A percentile compares a stretch with the other conserved stretches of the same genome.
Evolutionary conservation across 2,329 filamentous ascomycete species (phyloP).

Genomic region (Monilinia vaccinii-corymbosi): DNA sequence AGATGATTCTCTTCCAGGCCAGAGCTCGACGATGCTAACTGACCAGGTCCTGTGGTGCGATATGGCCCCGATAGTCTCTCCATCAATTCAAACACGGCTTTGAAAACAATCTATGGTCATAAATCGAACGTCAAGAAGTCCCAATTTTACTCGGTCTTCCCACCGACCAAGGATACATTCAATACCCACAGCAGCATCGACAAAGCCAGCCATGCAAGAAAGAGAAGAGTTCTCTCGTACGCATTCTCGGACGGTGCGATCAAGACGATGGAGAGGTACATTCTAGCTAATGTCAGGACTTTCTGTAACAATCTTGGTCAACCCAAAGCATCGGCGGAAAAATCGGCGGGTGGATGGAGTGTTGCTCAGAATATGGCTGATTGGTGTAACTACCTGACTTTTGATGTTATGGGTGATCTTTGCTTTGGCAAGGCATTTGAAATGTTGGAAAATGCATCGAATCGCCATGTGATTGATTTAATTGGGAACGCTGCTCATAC

Average conservation of each 20-base stretch:
- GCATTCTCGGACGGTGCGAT: slow-evolving; percentile 42
- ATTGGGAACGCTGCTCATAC: slow-evolving; percentile 60
- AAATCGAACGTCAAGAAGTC: slow-evolving; percentile 56
- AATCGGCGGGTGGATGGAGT: slow-evolving; percentile 37
- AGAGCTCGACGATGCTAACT: slow-evolving; percentile 1
- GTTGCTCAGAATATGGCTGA: slow-evolving; percentile 50
- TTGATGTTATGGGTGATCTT: slow-evolving; percentile 42
- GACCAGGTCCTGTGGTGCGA: slow-evolving; percentile 53
- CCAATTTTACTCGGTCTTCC: slow-evolving; percentile 65
- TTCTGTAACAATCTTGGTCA: slow-evolving; percentile 48
- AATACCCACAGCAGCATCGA: slow-evolving; percentile 68
- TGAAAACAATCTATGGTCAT: slow-evolving; percentile 59
- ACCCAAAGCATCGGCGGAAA: slow-evolving; percentile 32
- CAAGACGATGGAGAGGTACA: slow-evolving; percentile 28
- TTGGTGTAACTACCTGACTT: slow-evolving; percentile 34
- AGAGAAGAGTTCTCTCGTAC: slow-evolving; percentile 54
- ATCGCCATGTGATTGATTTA: slow-evolving; percentile 57
- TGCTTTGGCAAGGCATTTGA: slow-evolving; percentile 43
- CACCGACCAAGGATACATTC: slow-evolving; percentile 51
- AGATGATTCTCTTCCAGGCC: not conserved
- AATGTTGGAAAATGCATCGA: slow-evolving; percentile 41
- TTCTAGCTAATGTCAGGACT: slow-evolving; percentile 34
- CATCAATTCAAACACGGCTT: slow-evolving; percentile 62
- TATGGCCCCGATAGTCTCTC: slow-evolving; percentile 70
- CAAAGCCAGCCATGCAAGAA: slow-evolving; percentile 59